Conservation (phyloP, 169 alveolate genomes). For the Eimeria brunetti region DNA sequence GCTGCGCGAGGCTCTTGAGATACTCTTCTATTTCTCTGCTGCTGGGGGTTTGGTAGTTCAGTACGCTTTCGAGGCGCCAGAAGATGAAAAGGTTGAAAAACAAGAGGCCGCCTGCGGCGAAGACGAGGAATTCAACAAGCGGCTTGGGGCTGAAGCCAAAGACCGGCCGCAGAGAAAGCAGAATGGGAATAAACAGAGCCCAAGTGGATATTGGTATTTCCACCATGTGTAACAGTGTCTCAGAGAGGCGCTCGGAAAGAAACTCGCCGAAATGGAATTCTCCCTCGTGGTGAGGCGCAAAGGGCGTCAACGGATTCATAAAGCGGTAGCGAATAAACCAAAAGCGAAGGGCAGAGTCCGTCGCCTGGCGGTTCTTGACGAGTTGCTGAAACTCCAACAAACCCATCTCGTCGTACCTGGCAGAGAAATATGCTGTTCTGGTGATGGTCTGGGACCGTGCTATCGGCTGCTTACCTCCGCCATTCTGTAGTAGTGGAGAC, state of each 20-base stretch:
- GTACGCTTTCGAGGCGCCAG: slow-evolving; percentile 20
- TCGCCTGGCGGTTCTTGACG: slow-evolving; percentile 16
- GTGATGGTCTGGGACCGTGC: not conserved
- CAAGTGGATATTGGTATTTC: slow-evolving; percentile 70
- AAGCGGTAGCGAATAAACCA: slow-evolving; percentile 67
- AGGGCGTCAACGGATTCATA: slow-evolving; percentile 71
- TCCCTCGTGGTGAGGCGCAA: slow-evolving; percentile 67
- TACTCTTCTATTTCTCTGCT: slow-evolving; percentile 14
- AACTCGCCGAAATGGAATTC: slow-evolving; percentile 76
- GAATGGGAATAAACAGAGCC: slow-evolving; percentile 51
- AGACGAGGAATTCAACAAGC: slow-evolving; percentile 43
- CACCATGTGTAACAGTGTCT: slow-evolving; percentile 39
- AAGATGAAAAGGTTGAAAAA: slow-evolving; percentile 50
- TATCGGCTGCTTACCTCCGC: slow-evolving; percentile 44
- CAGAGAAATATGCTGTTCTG: not conserved
- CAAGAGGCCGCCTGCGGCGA: slow-evolving; percentile 54
- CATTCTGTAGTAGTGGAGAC: slow-evolving; percentile 29
- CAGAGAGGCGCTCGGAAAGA: slow-evolving; percentile 64
- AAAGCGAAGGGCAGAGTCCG: slow-evolving; percentile 36
- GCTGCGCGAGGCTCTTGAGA: slow-evolving; percentile 22
- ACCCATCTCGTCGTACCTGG: slow-evolving; percentile 62
- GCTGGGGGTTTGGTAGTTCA: slow-evolving; percentile 48
- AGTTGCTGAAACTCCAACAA: slow-evolving; percentile 38
- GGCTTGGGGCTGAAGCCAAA: slow-evolving; percentile 67
- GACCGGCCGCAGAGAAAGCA: slow-evolving; percentile 71